Base-by-base conservation (phyloP, 176 grass and related monocot species). In the Rhynchospora breviuscula region DNA sequence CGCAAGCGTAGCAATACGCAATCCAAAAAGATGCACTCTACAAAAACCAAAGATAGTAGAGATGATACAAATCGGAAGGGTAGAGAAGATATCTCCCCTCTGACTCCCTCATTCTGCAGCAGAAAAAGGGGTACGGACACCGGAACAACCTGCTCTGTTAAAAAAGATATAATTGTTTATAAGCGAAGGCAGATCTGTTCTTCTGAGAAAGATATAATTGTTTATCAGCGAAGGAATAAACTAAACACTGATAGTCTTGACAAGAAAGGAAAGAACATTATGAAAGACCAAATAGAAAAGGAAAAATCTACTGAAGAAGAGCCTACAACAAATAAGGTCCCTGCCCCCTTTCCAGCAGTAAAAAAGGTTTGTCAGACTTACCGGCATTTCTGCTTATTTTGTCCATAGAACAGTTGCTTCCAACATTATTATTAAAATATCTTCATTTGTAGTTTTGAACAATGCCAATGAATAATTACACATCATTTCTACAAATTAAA, bases 1-100 rank as follows among this genome's bases (percentile, higher is more conserved):
- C 83, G 92, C 62, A 92, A 84, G 81, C 85, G 90, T 13, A 92
- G 87, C 87, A 51, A 44, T 63, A 51, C 46, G 49, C 61, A 44
- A 82, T 7, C 0, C 51, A 67, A 40, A 40, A 5, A 18, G 85
- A 2, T 51, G 79, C 59, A n/a, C 22, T 49, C 6, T 58, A 52
- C 22, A 8, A 72, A 78, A 76, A 7, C 73, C 59, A 71, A 88
- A 84, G 62, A 54, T 66, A 44, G 10, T 48, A 58, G 59, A 63
- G 86, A 84, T 11, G 10, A 29, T 17, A 13, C 25, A 29, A 17
- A 12, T 60, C 8, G 14, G 26, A 60, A 9, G 7, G 6, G 29
- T 7, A 3, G 56, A 85, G 57, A 43, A 33, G 51, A 53, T n/a
- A 49, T 6, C 29, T 44, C 68, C 44, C 68, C 31, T 44, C 64